Percentiles rank a stretch among this genome's conserved stretches.
phyloP scores from a whole-genome alignment of 2,329 filamentous ascomycete species.

The Tolypocladium amazonense region DNA sequence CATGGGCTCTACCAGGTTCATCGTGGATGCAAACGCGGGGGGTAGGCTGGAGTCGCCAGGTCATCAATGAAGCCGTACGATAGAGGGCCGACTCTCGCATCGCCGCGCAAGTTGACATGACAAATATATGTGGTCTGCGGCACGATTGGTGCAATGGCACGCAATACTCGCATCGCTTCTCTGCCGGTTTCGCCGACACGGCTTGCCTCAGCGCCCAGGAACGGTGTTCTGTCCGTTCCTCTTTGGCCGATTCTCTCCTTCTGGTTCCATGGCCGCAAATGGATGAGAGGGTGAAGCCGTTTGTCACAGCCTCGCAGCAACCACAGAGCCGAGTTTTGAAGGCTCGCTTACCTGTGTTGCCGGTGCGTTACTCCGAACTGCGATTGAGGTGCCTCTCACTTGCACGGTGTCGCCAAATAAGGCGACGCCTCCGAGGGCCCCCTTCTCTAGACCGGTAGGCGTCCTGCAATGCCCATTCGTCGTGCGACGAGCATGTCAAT shows the following conservation, averaged over 20 bases:
- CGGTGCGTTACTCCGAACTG: not conserved
- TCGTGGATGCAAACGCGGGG: slow-evolving; percentile 1
- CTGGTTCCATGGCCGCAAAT: not conserved
- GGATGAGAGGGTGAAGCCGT: not conserved
- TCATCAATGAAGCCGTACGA: not conserved
- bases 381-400: not conserved
- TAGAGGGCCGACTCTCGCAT: not conserved
- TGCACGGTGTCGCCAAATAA: not conserved
- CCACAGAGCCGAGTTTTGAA: not conserved
- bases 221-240: not conserved
- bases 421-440: not conserved
- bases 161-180: not conserved
- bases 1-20: not conserved
- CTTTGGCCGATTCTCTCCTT: not conserved
- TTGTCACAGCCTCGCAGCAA: not conserved
- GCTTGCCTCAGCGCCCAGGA: not conserved
- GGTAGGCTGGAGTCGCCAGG: not conserved
- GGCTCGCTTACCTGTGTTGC: not conserved
- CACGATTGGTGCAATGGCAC: not conserved
- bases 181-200: not conserved
- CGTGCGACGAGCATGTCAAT: not conserved
- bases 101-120: not conserved
- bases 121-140: not conserved
- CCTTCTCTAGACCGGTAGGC: not conserved
- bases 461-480: not conserved